Evolutionary conservation across 2,329 filamentous ascomycete genomes (phyloP).

Genomic region (Aspergillus terreus): DNA sequence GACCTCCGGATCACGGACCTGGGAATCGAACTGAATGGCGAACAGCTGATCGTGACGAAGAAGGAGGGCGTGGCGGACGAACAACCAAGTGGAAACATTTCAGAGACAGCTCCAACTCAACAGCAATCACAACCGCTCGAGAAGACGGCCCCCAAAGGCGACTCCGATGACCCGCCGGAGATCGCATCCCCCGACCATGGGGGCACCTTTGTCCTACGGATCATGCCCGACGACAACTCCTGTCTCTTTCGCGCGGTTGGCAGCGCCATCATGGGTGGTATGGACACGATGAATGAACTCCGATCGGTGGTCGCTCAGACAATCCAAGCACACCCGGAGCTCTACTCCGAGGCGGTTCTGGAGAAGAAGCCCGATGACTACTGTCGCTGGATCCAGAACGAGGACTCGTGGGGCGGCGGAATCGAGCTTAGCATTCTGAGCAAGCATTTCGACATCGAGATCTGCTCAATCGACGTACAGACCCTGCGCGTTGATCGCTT

Average conservation of each 20-base stretch:
- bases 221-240: constrained; percentile 96
- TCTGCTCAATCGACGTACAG: constrained; percentile 78
- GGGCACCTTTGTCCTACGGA: constrained; percentile 67
- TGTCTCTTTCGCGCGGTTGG: constrained; percentile 91
- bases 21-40: constrained; percentile 61
- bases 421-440: constrained; percentile 86
- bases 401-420: constrained; percentile 83
- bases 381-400: constrained; percentile 73
- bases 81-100: constrained; percentile 1
- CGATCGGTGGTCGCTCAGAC: constrained; percentile 73
- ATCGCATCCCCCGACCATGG: constrained; percentile 54
- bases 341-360: constrained; percentile 73
- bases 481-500: constrained; percentile 67
- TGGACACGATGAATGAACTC: constrained; percentile 67
- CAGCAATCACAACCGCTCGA: constrained; percentile 9
- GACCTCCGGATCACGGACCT: constrained; percentile 52
- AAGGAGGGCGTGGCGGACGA: constrained; percentile 31
- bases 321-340: constrained; percentile 68
- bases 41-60: constrained; percentile 63
- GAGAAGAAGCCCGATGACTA: constrained; percentile 71
- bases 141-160: constrained; percentile 35
- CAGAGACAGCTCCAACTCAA: constrained; percentile 9
- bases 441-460: constrained; percentile 79
- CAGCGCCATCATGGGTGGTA: constrained; percentile 66
- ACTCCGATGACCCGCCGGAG: constrained; percentile 59